These are phyloP conservation scores for Blastomyces parvus DNA, from an alignment of 2,329 filamentous ascomycete genomes.

Conservation along the genomic window DNA sequence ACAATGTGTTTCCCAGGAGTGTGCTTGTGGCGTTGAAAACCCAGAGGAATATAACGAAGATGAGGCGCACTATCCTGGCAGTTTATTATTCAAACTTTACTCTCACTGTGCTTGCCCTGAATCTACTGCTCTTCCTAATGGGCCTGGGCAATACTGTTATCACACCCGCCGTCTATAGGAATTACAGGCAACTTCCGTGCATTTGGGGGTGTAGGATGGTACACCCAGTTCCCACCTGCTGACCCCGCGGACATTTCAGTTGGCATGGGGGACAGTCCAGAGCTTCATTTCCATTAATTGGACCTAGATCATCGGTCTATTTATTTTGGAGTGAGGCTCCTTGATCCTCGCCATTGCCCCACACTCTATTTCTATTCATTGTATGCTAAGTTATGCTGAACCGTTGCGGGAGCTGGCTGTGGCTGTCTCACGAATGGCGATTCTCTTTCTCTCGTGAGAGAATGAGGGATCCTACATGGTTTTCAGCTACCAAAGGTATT, in stretches of 20 bases:
- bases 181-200: slow-evolving; percentile 8
- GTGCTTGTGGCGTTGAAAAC: neutral
- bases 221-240: slow-evolving; percentile 7
- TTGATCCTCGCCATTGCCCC: slow-evolving; percentile 23
- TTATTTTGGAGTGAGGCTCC: slow-evolving; percentile 25
- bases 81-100: slow-evolving; percentile 15
- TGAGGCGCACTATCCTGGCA: slow-evolving; percentile 15
- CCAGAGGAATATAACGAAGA: neutral
- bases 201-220: slow-evolving; percentile 9
- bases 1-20: neutral
- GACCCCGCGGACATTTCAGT: slow-evolving; percentile 13
- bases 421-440: slow-evolving; percentile 20
- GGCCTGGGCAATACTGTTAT: slow-evolving; percentile 15
- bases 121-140: slow-evolving; percentile 19
- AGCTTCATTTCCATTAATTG: slow-evolving; percentile 24
- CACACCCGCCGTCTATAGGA: slow-evolving; percentile 5
- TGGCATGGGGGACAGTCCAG: slow-evolving; percentile 19
- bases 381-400: slow-evolving; percentile 21
- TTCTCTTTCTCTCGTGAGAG: neutral
- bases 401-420: slow-evolving; percentile 19
- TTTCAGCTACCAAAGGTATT: slow-evolving; percentile 35
- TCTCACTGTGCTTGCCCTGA: slow-evolving; percentile 18
- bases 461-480: slow-evolving; percentile 22
- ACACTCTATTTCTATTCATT: slow-evolving; percentile 23
- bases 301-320: slow-evolving; percentile 22